Base-by-base conservation (phyloP, 108 stramenopile genomes). In the Schizochytrium sp. region DNA sequence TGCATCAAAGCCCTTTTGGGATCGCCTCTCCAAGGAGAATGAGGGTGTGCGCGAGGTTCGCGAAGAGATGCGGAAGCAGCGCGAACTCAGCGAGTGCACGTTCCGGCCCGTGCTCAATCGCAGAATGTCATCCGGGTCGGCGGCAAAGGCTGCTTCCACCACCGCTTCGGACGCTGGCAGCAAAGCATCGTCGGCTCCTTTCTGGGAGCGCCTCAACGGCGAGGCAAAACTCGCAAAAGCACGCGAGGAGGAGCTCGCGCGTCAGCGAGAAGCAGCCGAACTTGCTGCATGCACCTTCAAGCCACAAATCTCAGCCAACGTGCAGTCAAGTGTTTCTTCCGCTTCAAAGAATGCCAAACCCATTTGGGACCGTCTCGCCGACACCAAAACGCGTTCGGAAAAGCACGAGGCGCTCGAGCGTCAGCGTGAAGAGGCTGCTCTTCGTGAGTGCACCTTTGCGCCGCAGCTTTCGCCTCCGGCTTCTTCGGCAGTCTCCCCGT, bases 311-410 rank as follows among this genome's bases (percentile, higher is more conserved):
- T 83, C 76, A 1, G 1, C 63, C 25, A 69, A 18, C 63, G 63
- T 23, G 6, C 41, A 21, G 23, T 72, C 72, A 2, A 72, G 72
- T 41, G 23, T 18, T 18, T 23, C 72, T 72, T 23, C 28, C 72
- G n/a, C 21, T 59, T 59, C n/a, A 19, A 59, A 69, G 4, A 23
- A 8, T 12, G 5, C 21, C 41, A 83, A 83, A 45, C 76, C 76
- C 14, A 83, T 83, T 28, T 83, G 76, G 76, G 76, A 83, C 45
- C 76, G 76, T 23, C 76, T 83, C 76, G 76, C 76, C 23, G 76
- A 83, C 51, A 53, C 51, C n/a, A 53, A 47, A 45, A 23, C 48
- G 23, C 45, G 4, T 8, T 14, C 12, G 12, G 76, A 8, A 6
- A 83, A 83, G 76, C 51, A 53, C 19, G 51, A 83, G n/a, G 76